These are phyloP conservation scores for Phlegmacium glaucopus DNA, from an alignment of 768 basidiomycete genomes.

Conservation along the genomic window DNA sequence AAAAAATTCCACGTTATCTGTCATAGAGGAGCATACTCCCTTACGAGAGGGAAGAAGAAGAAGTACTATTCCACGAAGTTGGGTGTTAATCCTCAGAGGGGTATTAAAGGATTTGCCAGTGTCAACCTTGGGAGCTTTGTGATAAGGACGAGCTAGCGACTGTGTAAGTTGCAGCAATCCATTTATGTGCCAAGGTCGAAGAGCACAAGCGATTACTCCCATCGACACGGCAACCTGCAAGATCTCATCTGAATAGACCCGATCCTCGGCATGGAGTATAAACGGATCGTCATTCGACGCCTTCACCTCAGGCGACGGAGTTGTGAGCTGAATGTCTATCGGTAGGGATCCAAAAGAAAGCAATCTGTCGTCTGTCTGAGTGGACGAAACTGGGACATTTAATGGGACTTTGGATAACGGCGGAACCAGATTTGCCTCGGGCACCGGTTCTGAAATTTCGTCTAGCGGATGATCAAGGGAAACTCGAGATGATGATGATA, in stretches of 20 bases:
- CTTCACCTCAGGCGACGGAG: slow-evolving; percentile 31
- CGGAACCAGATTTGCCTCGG: background rate
- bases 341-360: slow-evolving; percentile 64
- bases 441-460: slow-evolving; percentile 1
- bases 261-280: slow-evolving; percentile 7
- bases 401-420: no score
- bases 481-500: slow-evolving; percentile 33
- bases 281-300: slow-evolving; percentile 15
- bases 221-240: slow-evolving; percentile 39
- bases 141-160: slow-evolving; percentile 15
- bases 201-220: slow-evolving; percentile 52
- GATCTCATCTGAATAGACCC: slow-evolving; percentile 7
- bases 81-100: slow-evolving; percentile 12
- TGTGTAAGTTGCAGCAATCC: slow-evolving; percentile 42
- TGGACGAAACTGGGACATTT: background rate
- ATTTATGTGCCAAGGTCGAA: slow-evolving; percentile 56
- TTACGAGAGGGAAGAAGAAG: slow-evolving; percentile 42
- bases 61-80: slow-evolving; percentile 40
- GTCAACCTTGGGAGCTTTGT: background rate
- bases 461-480: background rate
- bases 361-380: slow-evolving; percentile 39
- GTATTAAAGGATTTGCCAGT: background rate
- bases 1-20: slow-evolving; percentile 29
- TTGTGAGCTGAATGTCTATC: slow-evolving; percentile 51
- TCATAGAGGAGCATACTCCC: background rate